These are phyloP conservation scores for Arthrobotrys iridis DNA, from an alignment of 2,329 filamentous ascomycete species.

Conservation along the genomic window DNA sequence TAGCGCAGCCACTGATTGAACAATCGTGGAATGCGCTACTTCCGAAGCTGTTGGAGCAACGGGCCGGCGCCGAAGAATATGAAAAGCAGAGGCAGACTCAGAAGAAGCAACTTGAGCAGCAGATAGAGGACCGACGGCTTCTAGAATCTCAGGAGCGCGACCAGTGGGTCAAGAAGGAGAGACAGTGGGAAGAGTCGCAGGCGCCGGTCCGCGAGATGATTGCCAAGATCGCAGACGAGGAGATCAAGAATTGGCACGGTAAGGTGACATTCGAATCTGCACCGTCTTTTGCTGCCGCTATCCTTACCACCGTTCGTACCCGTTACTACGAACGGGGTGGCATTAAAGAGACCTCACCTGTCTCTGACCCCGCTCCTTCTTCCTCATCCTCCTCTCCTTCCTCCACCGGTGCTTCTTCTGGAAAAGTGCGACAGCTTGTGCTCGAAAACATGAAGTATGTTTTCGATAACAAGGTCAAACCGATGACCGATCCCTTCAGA, in stretches of 20 bases:
- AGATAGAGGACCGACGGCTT: constrained; percentile 63
- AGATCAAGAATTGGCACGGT: constrained; percentile 74
- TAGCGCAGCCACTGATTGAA: constrained; percentile 74
- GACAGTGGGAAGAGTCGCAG: constrained; percentile 77
- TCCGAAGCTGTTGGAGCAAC: constrained; percentile 73
- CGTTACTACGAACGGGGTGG: constrained; percentile 71
- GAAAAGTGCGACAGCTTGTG: constrained; percentile 67
- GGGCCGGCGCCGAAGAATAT: constrained; percentile 71
- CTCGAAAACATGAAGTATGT: constrained; percentile 89
- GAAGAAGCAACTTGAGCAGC: constrained; percentile 62
- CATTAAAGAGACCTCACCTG: constrained; percentile 59
- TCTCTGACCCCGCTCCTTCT: constrained; percentile 65
- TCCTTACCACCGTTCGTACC: constrained; percentile 73
- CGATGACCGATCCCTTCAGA: constrained; percentile 71
- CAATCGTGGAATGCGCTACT: constrained; percentile 75
- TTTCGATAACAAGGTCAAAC: constrained; percentile 79
- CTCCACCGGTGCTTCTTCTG: not conserved
- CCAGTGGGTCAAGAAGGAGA: constrained; percentile 70
- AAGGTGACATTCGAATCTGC: constrained; percentile 72
- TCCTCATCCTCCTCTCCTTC: not conserved
- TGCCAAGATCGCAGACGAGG: constrained; percentile 74
- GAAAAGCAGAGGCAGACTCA: constrained; percentile 64
- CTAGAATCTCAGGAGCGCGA: constrained; percentile 66
- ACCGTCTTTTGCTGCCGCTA: constrained; percentile 76
- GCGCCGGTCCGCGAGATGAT: constrained; percentile 73